Percentiles rank a stretch among this genome's conserved stretches.
Conservation (phyloP, 164 flowering plant genomes). For the Santalum album region DNA sequence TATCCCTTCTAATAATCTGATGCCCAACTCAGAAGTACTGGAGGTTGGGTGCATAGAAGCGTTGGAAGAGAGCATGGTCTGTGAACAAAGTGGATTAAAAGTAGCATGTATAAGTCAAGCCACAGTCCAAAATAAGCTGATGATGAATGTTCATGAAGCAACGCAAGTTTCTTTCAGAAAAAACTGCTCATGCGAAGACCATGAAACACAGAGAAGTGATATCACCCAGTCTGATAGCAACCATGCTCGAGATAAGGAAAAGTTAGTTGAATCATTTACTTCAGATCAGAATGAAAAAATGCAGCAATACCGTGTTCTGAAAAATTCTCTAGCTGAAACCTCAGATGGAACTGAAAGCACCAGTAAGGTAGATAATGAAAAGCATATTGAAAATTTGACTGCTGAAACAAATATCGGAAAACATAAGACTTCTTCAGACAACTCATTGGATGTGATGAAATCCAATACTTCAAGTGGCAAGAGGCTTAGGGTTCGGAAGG, state of each 20-base stretch:
- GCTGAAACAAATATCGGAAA: not conserved
- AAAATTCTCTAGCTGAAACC: constrained; percentile 8
- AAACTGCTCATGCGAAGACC: constrained; percentile 12
- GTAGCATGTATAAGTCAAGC: constrained; percentile 19
- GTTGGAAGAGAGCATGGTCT: constrained; percentile 14
- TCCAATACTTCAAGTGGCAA: not conserved
- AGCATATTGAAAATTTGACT: not conserved
- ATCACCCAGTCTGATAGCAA: not conserved
- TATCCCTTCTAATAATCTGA: constrained; percentile 8
- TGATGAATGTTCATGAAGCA: constrained; percentile 6
- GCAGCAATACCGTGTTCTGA: constrained; percentile 6
- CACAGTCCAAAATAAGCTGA: constrained; percentile 6
- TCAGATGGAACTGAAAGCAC: constrained; percentile 16
- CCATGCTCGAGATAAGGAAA: not conserved
- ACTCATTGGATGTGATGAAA: not conserved
- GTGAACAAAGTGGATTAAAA: constrained; percentile 12
- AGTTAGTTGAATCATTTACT: constrained; percentile 6
- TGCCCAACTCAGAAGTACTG: constrained; percentile 7
- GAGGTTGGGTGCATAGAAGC: constrained; percentile 15
- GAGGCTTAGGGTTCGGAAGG: not conserved
- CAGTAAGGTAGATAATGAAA: constrained; percentile 5
- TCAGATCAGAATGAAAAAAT: constrained; percentile 11
- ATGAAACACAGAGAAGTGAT: constrained; percentile 5
- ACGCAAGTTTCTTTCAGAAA: constrained; percentile 6
- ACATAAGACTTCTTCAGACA: not conserved